These are phyloP conservation scores for Pistacia atlantica DNA, from an alignment of 345 rosid genomes.

Conservation along the genomic window DNA sequence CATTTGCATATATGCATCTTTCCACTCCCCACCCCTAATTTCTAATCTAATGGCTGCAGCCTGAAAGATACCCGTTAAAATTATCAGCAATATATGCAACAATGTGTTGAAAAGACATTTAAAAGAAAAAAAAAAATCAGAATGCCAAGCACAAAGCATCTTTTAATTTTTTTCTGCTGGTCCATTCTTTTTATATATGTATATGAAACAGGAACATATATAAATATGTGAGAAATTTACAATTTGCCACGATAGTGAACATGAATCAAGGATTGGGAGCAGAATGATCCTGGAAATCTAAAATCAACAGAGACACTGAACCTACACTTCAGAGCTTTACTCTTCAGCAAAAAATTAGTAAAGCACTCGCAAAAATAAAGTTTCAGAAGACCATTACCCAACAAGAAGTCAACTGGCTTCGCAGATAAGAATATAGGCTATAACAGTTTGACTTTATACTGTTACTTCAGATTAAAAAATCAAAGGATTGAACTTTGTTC, in stretches of 20 bases:
- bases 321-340: neutral
- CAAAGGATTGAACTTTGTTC: neutral
- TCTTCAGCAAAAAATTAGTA: neutral
- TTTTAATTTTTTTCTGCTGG: neutral
- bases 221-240: too few relatives aligned
- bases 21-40: constrained; percentile 90
- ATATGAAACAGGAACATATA: too few relatives aligned
- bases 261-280: too few relatives aligned
- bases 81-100: neutral
- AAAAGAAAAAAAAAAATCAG: neutral
- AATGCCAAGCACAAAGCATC: neutral
- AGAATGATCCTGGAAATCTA: too few relatives aligned
- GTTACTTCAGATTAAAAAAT: neutral
- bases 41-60: constrained; percentile 88
- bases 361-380: neutral
- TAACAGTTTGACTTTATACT: neutral
- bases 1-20: constrained; percentile 90
- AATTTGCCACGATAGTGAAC: too few relatives aligned
- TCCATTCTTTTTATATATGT: neutral
- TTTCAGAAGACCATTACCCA: neutral
- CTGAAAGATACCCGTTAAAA: constrained; percentile 33
- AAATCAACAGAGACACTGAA: too few relatives aligned
- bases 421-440: neutral
- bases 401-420: neutral
- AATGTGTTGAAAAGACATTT: neutral